Conservation (phyloP, 495 filamentous ascomycete species). For the Aspergillus avenaceus region DNA sequence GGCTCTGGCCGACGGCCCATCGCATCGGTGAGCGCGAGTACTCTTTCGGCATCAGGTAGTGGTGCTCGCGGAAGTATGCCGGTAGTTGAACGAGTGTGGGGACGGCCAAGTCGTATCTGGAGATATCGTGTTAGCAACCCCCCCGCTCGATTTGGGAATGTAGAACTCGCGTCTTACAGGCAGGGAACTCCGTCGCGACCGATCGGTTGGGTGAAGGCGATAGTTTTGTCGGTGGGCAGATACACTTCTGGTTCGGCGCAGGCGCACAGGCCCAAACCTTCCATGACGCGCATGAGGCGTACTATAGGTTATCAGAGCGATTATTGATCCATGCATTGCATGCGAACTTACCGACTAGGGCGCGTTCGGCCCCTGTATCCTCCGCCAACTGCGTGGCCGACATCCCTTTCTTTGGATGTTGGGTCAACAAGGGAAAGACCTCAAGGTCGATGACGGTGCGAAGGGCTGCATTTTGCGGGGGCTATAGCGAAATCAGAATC, state of each 20-base stretch:
- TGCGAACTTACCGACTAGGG: conserved; percentile 24
- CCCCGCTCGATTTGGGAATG: neutral
- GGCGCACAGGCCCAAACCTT: conserved; percentile 28
- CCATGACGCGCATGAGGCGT: conserved; percentile 37
- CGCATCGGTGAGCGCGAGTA: conserved; percentile 34
- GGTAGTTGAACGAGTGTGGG: conserved; percentile 33
- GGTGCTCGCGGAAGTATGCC: conserved; percentile 26
- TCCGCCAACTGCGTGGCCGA: conserved; percentile 24
- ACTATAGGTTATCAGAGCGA: conserved; percentile 15
- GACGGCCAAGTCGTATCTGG: conserved; percentile 35
- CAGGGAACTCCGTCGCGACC: conserved; percentile 34
- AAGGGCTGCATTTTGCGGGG: conserved; percentile 38
- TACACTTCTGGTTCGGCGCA: conserved; percentile 23
- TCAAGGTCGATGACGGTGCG: conserved; percentile 31
- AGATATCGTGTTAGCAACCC: neutral
- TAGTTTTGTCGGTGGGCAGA: conserved; percentile 28
- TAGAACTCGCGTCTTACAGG: conserved; percentile 26
- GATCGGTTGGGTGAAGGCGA: conserved; percentile 29
- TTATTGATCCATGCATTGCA: neutral
- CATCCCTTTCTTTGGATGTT: conserved; percentile 20
- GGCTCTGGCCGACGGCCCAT: conserved; percentile 37
- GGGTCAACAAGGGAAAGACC: conserved; percentile 27
- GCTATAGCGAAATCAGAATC: conserved; percentile 24
- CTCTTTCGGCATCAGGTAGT: conserved; percentile 29
- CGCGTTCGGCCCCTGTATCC: conserved; percentile 25